phyloP scores from a whole-genome alignment of 495 filamentous ascomycete species.

The Xylaria grammica region DNA sequence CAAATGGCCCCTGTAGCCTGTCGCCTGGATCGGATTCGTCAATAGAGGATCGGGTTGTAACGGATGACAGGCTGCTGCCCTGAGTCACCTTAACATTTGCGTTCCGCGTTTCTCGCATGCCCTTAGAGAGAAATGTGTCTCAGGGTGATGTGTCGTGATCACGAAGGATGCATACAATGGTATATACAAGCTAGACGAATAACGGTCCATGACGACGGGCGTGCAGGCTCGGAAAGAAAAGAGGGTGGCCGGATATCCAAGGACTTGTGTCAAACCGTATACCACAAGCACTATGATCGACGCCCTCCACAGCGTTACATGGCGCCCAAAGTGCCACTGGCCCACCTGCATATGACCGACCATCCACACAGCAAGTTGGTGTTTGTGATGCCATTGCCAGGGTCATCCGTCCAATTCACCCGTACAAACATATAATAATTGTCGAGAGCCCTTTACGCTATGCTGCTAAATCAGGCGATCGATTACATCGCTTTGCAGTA shows the following conservation, averaged over 20 bases:
- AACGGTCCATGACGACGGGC: conserved; percentile 1
- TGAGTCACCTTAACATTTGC: conserved; percentile 18
- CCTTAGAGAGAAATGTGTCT: not conserved
- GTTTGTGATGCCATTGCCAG: conserved; percentile 1
- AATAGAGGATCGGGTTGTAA: not conserved
- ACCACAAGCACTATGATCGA: conserved; percentile 10
- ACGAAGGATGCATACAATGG: conserved; percentile 1
- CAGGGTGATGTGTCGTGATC: not conserved
- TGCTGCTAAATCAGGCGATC: not conserved
- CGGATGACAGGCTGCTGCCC: conserved; percentile 1
- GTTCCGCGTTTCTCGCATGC: not conserved
- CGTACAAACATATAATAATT: conserved; percentile 14
- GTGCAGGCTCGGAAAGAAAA: not conserved
- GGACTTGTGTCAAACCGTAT: not conserved
- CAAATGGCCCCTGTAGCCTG: not conserved
- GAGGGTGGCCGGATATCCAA: conserved; percentile 14
- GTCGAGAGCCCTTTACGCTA: conserved; percentile 19
- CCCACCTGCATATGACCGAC: conserved; percentile 21
- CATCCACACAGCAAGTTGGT: not conserved
- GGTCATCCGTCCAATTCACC: conserved; percentile 13
- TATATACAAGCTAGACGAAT: not conserved
- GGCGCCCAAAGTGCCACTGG: conserved; percentile 20
- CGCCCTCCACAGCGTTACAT: conserved; percentile 20
- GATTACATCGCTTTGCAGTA: not conserved
- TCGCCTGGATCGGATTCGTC: conserved; percentile 4